Conservation (phyloP, 495 filamentous ascomycete genomes). For the Neurospora sp. region DNA sequence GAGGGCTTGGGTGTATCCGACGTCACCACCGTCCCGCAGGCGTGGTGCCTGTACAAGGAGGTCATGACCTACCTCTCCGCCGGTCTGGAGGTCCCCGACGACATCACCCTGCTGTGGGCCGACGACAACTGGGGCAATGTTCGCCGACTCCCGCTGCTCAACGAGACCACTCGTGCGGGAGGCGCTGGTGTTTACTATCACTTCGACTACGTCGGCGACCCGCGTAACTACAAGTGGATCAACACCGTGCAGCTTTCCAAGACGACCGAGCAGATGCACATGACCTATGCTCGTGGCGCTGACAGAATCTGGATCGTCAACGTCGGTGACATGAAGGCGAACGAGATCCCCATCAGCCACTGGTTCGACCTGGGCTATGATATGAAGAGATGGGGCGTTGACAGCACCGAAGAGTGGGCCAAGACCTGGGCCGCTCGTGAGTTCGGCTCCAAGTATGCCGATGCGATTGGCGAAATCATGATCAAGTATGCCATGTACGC, state of each 20-base stretch:
- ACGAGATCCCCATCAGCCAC: conserved; percentile 59
- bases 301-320: conserved; percentile 68
- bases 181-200: conserved; percentile 73
- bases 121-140: conserved; percentile 72
- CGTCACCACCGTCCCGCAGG: conserved; percentile 51
- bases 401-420: conserved; percentile 48
- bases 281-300: conserved; percentile 51
- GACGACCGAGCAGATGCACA: conserved; percentile 54
- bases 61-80: conserved; percentile 57
- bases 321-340: conserved; percentile 61
- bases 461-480: conserved; percentile 44
- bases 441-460: conserved; percentile 43
- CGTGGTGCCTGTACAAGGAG: conserved; percentile 66
- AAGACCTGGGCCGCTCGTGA: conserved; percentile 48
- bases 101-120: conserved; percentile 63
- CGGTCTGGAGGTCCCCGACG: conserved; percentile 58
- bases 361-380: conserved; percentile 61
- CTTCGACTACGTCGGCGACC: conserved; percentile 61
- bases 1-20: conserved; percentile 42
- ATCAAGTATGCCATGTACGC: conserved; percentile 53
- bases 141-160: conserved; percentile 49
- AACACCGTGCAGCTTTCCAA: conserved; percentile 59
- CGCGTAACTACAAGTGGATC: conserved; percentile 61
- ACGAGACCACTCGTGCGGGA: conserved; percentile 50
- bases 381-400: conserved; percentile 40